A percentile compares a stretch with the other conserved stretches of the same genome.
These are phyloP conservation scores for Solanum chacoense DNA, from an alignment of 305 asterid species.

Conservation along the genomic window DNA sequence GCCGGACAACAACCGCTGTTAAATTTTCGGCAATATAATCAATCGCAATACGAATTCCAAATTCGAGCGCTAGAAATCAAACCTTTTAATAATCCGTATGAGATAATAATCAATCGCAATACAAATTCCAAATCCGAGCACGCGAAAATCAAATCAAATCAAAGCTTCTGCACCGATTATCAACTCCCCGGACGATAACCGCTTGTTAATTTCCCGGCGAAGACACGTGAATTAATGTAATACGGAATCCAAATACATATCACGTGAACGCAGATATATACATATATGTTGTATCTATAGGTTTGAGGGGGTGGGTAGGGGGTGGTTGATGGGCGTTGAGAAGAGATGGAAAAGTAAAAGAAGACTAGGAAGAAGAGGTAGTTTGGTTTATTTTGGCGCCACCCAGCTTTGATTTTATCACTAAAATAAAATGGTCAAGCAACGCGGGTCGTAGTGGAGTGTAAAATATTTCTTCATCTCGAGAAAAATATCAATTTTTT, in stretches of 20 bases:
- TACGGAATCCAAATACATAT: not conserved
- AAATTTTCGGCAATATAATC: not conserved
- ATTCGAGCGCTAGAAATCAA: not conserved
- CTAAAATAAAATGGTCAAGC: not conserved
- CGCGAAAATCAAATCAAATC: not conserved
- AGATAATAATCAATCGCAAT: not conserved
- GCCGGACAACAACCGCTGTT: not conserved
- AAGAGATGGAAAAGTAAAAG: not conserved
- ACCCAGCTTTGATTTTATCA: not conserved
- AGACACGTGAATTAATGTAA: not conserved
- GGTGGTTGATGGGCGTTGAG: not conserved
- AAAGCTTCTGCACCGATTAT: not conserved
- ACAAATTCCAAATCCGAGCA: not conserved
- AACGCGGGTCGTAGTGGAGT: not conserved
- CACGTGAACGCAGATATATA: not conserved
- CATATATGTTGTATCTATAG: not conserved
- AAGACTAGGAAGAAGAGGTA: not conserved
- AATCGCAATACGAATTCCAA: not conserved
- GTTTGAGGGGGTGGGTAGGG: not conserved
- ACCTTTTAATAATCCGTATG: not conserved
- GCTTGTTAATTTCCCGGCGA: not conserved
- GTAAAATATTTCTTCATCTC: not conserved
- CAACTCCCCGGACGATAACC: not conserved
- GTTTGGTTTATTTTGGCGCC: not conserved
- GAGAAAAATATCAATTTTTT: rapidly evolving